Evolutionary conservation across 352 stramenopile species (phyloP), one percentile per base, ranked within the genome.

Genomic region (Phytopythium vexans): DNA sequence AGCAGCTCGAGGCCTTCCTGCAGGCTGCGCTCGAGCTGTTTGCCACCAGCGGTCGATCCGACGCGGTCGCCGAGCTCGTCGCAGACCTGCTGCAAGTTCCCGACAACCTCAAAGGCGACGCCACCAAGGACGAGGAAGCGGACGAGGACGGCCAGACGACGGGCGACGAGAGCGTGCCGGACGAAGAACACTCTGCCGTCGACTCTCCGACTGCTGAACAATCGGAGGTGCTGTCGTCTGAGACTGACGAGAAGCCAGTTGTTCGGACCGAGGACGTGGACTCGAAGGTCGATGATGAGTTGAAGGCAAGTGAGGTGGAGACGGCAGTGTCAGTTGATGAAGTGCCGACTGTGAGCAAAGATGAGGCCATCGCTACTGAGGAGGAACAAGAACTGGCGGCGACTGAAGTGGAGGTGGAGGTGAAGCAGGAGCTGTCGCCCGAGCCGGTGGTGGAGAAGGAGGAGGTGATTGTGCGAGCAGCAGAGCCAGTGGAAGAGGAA

Each of bases 1-100:
- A 66, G 43, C 74, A 86, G 54, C 76, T 91, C 47, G 68, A 89
- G 47, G 66, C 62, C 38, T 91, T 91, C 43, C 36, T 91, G 57
- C 64, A 81, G 46, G 60, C 74, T 21, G 68, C 71, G 32, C 49
- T 89, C 16, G 63, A 45, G 52, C 69, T 70, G 45, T 78, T 79
- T 42, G 62, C 54, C 14, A 40, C 52, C n/a, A 68, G 57, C 10
- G 33, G 59, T 4, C 58, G 62, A 38, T 60, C 76, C 5, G 12
- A 60, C 8, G 60, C 72, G 41, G 41, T 88, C 8, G 52, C 69
- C 36, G 57, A 68, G 1, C 46, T 89, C 56, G 41, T 91, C 32
- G 82, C 72, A 42, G 59, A 87, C 33, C 58, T 91, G 52, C 66
- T 91, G 33, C 56, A 82, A 40, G 64, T 91, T 35, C 62, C 70